phyloP scores from a whole-genome alignment of 257 asterid species.

The Solanum acaule region DNA sequence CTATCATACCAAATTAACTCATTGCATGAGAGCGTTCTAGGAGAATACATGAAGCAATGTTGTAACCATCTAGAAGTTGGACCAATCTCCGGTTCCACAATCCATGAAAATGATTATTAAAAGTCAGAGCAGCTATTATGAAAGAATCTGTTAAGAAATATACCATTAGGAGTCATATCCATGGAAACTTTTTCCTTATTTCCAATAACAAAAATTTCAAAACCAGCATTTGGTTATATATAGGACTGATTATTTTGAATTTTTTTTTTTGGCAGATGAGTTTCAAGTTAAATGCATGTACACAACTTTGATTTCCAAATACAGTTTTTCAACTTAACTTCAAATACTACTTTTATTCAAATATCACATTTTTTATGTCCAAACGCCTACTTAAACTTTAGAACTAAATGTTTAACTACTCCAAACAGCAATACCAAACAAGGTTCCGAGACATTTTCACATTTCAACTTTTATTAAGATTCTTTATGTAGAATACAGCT shows the following conservation, averaged over 20 bases:
- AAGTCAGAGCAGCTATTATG: background rate
- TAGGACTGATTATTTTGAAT: background rate
- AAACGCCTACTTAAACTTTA: background rate
- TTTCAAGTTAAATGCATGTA: background rate
- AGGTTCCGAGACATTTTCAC: background rate
- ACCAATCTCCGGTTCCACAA: background rate
- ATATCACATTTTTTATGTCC: background rate
- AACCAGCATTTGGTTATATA: background rate
- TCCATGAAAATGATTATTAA: background rate
- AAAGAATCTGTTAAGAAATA: background rate
- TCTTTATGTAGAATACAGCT: background rate
- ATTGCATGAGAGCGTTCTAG: background rate
- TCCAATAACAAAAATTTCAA: background rate
- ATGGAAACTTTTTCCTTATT: background rate
- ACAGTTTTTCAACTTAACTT: background rate
- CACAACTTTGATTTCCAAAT: background rate
- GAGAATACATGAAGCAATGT: background rate
- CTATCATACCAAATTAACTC: background rate
- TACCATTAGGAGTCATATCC: background rate
- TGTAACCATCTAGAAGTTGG: background rate
- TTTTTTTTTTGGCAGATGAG: background rate
- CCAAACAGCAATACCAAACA: background rate
- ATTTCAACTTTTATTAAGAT: background rate
- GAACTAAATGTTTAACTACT: background rate
- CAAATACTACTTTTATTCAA: background rate